These are phyloP conservation scores for Scopulariopsis brevicaulis DNA, from an alignment of 2,329 filamentous ascomycete species.

Conservation along the genomic window DNA sequence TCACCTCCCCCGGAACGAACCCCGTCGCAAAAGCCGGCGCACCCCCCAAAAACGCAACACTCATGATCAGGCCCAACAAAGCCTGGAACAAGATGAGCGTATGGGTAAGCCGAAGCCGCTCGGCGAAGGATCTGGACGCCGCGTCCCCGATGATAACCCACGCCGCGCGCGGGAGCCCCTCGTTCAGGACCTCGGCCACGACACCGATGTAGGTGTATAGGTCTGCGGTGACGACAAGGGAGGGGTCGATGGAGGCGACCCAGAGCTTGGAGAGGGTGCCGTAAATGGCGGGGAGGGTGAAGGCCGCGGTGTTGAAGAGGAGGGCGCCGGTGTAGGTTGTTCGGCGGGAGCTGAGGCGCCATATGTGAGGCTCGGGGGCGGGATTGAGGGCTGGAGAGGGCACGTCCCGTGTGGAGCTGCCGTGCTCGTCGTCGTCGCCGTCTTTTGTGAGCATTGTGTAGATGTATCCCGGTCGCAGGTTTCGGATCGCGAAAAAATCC, in stretches of 20 bases:
- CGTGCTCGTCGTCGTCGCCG: background rate
- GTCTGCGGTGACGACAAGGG: constrained; percentile 23
- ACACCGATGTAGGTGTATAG: constrained; percentile 59
- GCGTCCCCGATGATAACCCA: constrained; percentile 61
- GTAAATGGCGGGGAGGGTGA: constrained; percentile 57
- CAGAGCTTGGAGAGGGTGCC: constrained; percentile 57
- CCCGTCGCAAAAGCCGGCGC: constrained; percentile 42
- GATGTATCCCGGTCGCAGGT: background rate
- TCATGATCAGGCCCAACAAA: constrained; percentile 45
- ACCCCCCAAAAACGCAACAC: constrained; percentile 42
- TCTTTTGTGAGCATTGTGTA: background rate
- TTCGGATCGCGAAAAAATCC: background rate
- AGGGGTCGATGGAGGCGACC: constrained; percentile 56
- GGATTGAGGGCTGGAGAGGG: background rate
- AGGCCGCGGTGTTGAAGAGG: constrained; percentile 49
- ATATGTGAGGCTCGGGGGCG: background rate
- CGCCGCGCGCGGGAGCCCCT: constrained; percentile 56
- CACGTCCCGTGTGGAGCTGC: too few relatives aligned
- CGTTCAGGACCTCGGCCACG: constrained; percentile 58
- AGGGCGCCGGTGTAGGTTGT: constrained; percentile 41
- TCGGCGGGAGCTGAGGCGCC: constrained; percentile 5
- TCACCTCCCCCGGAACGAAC: constrained; percentile 52
- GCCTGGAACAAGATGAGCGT: constrained; percentile 52
- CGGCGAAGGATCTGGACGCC: constrained; percentile 32
- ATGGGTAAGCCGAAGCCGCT: constrained; percentile 45